Conservation (phyloP, 495 filamentous ascomycete species). For the Trichocladium uniseriatum region DNA sequence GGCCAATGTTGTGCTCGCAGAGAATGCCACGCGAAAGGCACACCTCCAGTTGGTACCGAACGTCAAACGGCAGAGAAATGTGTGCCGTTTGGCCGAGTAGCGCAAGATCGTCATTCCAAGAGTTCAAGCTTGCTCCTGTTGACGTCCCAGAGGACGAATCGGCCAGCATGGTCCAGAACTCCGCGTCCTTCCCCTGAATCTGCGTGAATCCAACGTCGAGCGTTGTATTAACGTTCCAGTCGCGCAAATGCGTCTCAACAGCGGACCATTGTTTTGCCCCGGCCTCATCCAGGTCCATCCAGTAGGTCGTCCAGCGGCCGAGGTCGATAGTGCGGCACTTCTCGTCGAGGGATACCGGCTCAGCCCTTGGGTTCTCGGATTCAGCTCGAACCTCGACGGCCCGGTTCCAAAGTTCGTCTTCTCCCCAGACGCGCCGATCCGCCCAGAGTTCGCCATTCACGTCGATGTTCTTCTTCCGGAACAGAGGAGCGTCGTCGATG, state of each 20-base stretch:
- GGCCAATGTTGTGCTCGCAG: constrained; percentile 64
- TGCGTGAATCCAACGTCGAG: constrained; percentile 23
- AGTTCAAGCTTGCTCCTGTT: neutral
- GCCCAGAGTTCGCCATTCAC: constrained; percentile 33
- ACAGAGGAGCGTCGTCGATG: constrained; percentile 55
- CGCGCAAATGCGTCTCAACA: constrained; percentile 49
- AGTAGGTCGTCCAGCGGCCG: constrained; percentile 66
- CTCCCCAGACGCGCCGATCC: constrained; percentile 48
- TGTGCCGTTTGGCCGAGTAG: constrained; percentile 29
- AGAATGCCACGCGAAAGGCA: constrained; percentile 75
- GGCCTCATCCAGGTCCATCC: constrained; percentile 39
- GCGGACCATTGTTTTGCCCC: constrained; percentile 25
- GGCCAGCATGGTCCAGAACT: constrained; percentile 54
- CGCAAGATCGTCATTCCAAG: constrained; percentile 24
- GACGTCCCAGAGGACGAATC: constrained; percentile 1
- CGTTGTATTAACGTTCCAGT: constrained; percentile 60
- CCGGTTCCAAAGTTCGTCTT: constrained; percentile 63
- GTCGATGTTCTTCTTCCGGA: constrained; percentile 46
- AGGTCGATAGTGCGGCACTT: constrained; percentile 59
- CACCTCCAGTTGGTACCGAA: constrained; percentile 86
- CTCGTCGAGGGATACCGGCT: constrained; percentile 48
- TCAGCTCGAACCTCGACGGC: constrained; percentile 59
- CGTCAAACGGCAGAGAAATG: constrained; percentile 52
- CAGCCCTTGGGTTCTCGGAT: constrained; percentile 21
- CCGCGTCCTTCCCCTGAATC: constrained; percentile 12